Evolutionary conservation across 1,139 yeast species (phyloP), one percentile per base, ranked within the genome.

Genomic region (Magnusiomyces tetraspermus): DNA sequence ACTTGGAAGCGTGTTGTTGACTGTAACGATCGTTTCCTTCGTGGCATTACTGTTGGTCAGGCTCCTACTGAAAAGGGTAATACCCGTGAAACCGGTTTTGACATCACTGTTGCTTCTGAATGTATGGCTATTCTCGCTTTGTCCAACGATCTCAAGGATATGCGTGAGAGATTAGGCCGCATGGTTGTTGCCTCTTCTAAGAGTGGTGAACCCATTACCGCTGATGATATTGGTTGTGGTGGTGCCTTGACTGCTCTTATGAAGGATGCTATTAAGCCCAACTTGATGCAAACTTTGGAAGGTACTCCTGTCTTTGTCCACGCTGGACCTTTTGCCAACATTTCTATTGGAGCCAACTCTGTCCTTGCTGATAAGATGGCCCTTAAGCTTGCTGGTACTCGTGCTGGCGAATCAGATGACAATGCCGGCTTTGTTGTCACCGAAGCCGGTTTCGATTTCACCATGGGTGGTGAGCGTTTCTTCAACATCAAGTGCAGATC

Each of bases 381-480:
- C 4, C 79, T 92, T 67, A 90, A 92, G 73, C 79, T 92, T 61
- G 90, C 94, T 46, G 96, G 96, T 69, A 83, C 81, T 42, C 78
- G 76, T 58, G 69, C 76, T 66, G 67, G 76, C 66, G 71, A 75
- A 55, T 73, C 73, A 44, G 79, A 77, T 59, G 78, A 78, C 65
- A 81, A 83, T 67, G 80, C 84, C 61, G 97, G 97, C 61, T 90
- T 83, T 67, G 97, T 90, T 56, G 90, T 90, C 54, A 90, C 97
- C 50, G 97, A 90, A 71, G 97, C 97, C 38, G 98, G 97, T 57
- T 92, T 92, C 75, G 98, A 92, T 71, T 90, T 92, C 77, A 92
- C 97, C 53, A 92, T 92, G 97, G 98, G 98, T 67, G 97, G 97
- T 67, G 98, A 92, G 74, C 80, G 97, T 69, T 92, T 92, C 75